Conservation (phyloP, 768 basidiomycete genomes). For the Daedaleopsis sinensis region DNA sequence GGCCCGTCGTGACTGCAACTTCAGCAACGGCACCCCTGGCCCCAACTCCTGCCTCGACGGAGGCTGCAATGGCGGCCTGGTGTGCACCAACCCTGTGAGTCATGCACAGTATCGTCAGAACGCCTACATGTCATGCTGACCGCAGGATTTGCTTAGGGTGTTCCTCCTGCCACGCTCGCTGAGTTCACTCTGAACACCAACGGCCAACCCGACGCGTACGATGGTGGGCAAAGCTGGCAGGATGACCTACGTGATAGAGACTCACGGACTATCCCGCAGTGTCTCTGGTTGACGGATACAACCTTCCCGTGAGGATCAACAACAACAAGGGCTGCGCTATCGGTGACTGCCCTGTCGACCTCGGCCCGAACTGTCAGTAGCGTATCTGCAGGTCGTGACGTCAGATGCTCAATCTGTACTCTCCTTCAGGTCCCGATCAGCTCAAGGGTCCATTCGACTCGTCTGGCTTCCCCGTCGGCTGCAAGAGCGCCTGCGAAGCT, state of each 20-base stretch:
- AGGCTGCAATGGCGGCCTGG: slow-evolving; percentile 43
- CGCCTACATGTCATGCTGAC: background rate
- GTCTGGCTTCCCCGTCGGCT: slow-evolving; percentile 42
- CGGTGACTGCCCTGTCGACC: slow-evolving; percentile 40
- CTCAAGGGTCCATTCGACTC: slow-evolving; percentile 40
- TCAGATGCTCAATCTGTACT: background rate
- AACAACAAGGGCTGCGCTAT: slow-evolving; percentile 37
- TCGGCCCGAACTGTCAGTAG: slow-evolving; percentile 35
- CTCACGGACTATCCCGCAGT: slow-evolving; percentile 13
- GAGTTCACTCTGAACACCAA: slow-evolving; percentile 37
- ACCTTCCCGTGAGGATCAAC: slow-evolving; percentile 37
- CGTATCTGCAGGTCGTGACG: background rate
- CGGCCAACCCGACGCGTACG: slow-evolving; percentile 35
- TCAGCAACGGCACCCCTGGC: slow-evolving; percentile 34
- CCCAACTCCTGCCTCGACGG: slow-evolving; percentile 37
- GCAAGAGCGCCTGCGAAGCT: slow-evolving; percentile 47
- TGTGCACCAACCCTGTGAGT: slow-evolving; percentile 37
- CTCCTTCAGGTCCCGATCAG: slow-evolving; percentile 32
- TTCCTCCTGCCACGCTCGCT: slow-evolving; percentile 39
- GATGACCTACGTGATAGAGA: background rate
- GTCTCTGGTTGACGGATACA: slow-evolving; percentile 37
- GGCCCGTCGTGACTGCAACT: slow-evolving; percentile 41
- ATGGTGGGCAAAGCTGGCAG: slow-evolving; percentile 24
- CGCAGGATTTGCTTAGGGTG: slow-evolving; percentile 24
- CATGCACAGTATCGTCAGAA: background rate